Base-by-base conservation (phyloP, 1,139 yeast species). In the Hyphopichia wangnamkhiaoensis region DNA sequence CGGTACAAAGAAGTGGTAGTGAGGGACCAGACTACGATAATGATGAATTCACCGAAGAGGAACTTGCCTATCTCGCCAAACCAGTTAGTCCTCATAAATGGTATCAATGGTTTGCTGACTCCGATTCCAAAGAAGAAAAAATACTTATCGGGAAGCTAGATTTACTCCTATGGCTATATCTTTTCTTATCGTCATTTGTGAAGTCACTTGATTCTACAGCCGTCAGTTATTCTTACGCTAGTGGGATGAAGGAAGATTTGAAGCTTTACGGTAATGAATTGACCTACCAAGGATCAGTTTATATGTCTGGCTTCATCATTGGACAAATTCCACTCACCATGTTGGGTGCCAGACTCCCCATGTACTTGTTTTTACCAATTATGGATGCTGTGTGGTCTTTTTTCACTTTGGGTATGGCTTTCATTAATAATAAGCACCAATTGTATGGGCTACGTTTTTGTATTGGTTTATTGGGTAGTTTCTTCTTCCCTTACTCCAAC, bases 71-170 rank as follows among this genome's bases (percentile, higher is more conserved):
- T 29, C 37, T 49, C 23, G 28, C 37, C 3, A 33, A 41, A 5
- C 28, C 32, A 12, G 42, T 42, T 10, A 26, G 39, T 5, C 47
- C 48, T 12, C 54, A 50, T 31, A 44, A 36, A 39, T 48, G 54
- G 54, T 50, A 47, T 39, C 49, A 47, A 27, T 51, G 54, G 53
- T 51, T 49, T 34, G 46, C 53, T 1, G 43, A 40, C 14, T 44
- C 50, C 5, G 50, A 49, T 33, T 36, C 53, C 15, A 38, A 29
- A n/a, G 49, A 46, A 29, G 54, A 50, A 31, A 45, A 35, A 31
- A 37, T 33, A 12, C 43, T 50, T 13, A 42, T 51, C 18, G 33
- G 42, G 15, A 51, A 50, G 23, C 39, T 50, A n/a, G 54, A 50
- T 39, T 39, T 45, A 21, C 36, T 43, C n/a, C 42, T 51, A n/a